phyloP scores from a whole-genome alignment of 352 stramenopile genomes.

The Phytopythium kandeliae region DNA sequence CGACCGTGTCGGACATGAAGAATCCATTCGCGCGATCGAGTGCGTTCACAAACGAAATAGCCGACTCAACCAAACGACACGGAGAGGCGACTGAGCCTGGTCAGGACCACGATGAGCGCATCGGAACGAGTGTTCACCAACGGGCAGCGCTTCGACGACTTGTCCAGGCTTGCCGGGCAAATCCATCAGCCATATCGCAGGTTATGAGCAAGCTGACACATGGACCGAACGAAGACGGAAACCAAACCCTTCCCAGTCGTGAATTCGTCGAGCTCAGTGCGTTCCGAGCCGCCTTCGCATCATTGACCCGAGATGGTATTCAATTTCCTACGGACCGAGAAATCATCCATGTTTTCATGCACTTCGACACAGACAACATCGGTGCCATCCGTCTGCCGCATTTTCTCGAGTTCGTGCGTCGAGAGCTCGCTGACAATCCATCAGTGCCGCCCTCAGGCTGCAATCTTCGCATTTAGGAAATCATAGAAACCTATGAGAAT shows the following conservation, averaged over 20 bases:
- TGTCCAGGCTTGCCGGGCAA: constrained; percentile 12
- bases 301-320: not conserved
- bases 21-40: constrained; percentile 67
- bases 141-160: constrained; percentile 52
- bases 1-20: constrained; percentile 36
- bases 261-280: constrained; percentile 40
- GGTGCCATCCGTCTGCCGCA: constrained; percentile 38
- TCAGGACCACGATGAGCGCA: constrained; percentile 33
- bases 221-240: not conserved
- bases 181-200: constrained; percentile 5
- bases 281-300: constrained; percentile 30
- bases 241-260: constrained; percentile 1
- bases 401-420: constrained; percentile 34
- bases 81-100: constrained; percentile 66
- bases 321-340: constrained; percentile 34
- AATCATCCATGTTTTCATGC: constrained; percentile 75
- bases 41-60: constrained; percentile 71
- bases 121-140: constrained; percentile 54
- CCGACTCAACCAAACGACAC: constrained; percentile 52
- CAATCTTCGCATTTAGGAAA: constrained; percentile 5
- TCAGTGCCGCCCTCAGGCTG: not conserved
- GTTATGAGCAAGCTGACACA: constrained; percentile 2
- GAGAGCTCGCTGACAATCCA: not conserved
- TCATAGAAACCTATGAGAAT: too few relatives aligned
- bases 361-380: constrained; percentile 63